These are phyloP conservation scores for Prunus mongolica DNA, from an alignment of 306 rosid species.

Conservation along the genomic window DNA sequence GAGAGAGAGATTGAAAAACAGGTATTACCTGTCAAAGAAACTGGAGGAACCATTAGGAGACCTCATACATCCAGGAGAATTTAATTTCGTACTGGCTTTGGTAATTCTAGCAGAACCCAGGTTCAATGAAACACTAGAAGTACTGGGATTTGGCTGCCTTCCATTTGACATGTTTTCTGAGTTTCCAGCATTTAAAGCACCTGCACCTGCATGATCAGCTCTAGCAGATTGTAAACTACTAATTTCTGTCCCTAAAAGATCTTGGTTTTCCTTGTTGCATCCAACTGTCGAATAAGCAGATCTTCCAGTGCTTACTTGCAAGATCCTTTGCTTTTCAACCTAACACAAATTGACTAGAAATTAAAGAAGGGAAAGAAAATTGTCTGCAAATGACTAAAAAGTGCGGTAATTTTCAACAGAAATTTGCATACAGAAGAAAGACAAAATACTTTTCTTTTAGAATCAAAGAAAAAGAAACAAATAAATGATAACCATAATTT, in stretches of 20 bases:
- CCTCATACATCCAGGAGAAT: slow-evolving; percentile 36
- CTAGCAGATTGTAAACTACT: slow-evolving; percentile 27
- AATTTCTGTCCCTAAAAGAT: slow-evolving; percentile 24
- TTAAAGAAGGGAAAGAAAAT: not conserved
- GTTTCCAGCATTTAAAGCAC: slow-evolving; percentile 30
- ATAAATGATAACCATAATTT: not conserved
- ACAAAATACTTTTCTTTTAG: not conserved
- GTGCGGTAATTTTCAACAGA: not conserved
- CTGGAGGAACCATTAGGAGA: slow-evolving; percentile 43
- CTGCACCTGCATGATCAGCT: slow-evolving; percentile 22
- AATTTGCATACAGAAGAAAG: not conserved
- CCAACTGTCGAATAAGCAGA: slow-evolving; percentile 36
- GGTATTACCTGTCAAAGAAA: slow-evolving; percentile 76
- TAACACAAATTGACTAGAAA: slow-evolving; percentile 11
- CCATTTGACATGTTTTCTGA: slow-evolving; percentile 25
- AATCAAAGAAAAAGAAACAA: not conserved
- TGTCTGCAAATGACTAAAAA: not conserved
- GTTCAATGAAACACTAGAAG: slow-evolving; percentile 27
- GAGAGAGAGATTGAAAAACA: slow-evolving; percentile 1
- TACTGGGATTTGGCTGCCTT: slow-evolving; percentile 36
- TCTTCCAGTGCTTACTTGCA: slow-evolving; percentile 49
- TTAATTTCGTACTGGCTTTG: slow-evolving; percentile 24
- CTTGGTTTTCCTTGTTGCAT: slow-evolving; percentile 31
- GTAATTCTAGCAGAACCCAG: slow-evolving; percentile 26
- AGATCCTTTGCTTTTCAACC: slow-evolving; percentile 90